A percentile compares a stretch with the other conserved stretches of the same genome.
phyloP scores from a whole-genome alignment of 1,139 yeast genomes.

The Blastobotrys illinoisensis region DNA sequence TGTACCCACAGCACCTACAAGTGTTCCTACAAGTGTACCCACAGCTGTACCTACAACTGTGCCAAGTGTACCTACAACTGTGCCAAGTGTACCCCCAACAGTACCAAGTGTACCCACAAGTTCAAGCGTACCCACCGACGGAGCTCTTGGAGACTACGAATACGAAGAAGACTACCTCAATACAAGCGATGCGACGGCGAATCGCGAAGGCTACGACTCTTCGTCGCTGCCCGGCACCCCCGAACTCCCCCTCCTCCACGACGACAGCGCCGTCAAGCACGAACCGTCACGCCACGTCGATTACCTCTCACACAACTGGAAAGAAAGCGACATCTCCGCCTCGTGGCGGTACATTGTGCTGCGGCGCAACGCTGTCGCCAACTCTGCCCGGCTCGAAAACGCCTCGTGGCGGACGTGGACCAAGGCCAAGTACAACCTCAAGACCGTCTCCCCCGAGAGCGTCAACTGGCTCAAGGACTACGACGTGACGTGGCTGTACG shows the following conservation, averaged over 20 bases:
- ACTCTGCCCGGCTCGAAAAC: slow-evolving; percentile 67
- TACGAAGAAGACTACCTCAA: slow-evolving; percentile 2
- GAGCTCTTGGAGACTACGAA: not conserved
- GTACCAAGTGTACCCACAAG: too few species aligned
- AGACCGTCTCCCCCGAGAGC: slow-evolving; percentile 69
- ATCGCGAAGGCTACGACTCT: not conserved
- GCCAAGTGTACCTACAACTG: too few species aligned
- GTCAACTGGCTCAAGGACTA: slow-evolving; percentile 80
- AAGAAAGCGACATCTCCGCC: slow-evolving; percentile 83
- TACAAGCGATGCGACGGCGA: not conserved
- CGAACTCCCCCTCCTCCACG: slow-evolving; percentile 44
- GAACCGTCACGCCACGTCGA: slow-evolving; percentile 92
- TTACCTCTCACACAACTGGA: slow-evolving; percentile 92
- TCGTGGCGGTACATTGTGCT: slow-evolving; percentile 92
- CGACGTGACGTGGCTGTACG: slow-evolving; percentile 85
- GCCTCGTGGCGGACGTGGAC: slow-evolving; percentile 92
- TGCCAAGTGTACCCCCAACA: too few species aligned
- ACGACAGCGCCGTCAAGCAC: slow-evolving; percentile 72
- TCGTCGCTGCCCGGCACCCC: slow-evolving; percentile 28
- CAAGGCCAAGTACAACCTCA: slow-evolving; percentile 63
- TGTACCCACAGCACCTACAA: not conserved
- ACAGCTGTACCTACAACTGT: too few species aligned
- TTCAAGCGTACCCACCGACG: too few species aligned
- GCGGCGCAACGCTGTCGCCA: slow-evolving; percentile 56
- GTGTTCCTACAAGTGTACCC: too few species aligned